Base-by-base conservation (phyloP, 768 basidiomycete genomes). In the Russula sp. region DNA sequence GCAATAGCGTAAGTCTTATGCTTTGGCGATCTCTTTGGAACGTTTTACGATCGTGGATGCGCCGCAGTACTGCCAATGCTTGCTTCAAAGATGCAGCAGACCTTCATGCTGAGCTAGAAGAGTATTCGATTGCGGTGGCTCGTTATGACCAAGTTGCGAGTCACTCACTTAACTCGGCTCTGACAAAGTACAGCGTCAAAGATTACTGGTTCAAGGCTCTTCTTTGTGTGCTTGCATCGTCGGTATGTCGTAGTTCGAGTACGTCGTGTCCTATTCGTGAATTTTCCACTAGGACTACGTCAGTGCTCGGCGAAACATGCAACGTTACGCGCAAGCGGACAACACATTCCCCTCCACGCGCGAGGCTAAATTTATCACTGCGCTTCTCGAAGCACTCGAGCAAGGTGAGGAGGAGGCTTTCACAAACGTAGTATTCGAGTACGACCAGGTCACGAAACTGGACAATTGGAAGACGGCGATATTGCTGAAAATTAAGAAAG, bases 171-270 rank as follows among this genome's bases (percentile, higher is more conserved):
- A 77, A 76, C 0, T 92, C 90, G 22, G 79, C 88, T 10, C 77
- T 98, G 70, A 98, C 97, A n/a, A 94, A 94, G 75, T 99, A 98
- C 78, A 94, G 90, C 66, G 97, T 98, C 70, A 98, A 98, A 78
- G 97, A 98, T 69, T 96, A 96, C 72, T 98, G 94, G 93, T 80
- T 98, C 40, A 82, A 87, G 70, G 83, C 94, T 3, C 85, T 85
- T 38, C 78, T 99, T 24, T 98, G 97, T 73, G 90, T 90, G 18
- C 79, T 98, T 61, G 96, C 94, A 8, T 87, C 89, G 81, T 81
- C 80, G 65, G 96, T 96, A 76, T 69, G 89, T 77, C 36, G 44
- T 46, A 32, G n/a, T 40, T 59, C 44, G 30, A 20, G 38, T 56
- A n/a, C 24, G 16, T 48, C 20, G 7, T 32, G 14, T 59, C 3